A percentile compares a stretch with the other conserved stretches of the same genome.
Conservation (phyloP, 257 asterid species). For the Fraxinus quadrangulata region DNA sequence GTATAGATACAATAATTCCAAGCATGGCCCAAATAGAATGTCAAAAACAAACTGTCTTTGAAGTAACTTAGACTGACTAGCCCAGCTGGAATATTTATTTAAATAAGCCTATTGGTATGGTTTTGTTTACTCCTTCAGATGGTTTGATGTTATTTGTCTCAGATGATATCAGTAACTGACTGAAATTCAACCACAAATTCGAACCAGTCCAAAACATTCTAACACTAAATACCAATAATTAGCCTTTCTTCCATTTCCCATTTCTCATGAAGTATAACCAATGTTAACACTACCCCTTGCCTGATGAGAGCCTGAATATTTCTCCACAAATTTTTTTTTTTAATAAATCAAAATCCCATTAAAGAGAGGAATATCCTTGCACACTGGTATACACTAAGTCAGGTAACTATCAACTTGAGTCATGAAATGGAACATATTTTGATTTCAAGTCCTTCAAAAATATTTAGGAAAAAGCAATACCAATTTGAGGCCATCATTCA, state of each 20-base stretch:
- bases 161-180: background rate
- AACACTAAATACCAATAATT: background rate
- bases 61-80: too few species aligned
- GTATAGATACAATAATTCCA: background rate
- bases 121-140: background rate
- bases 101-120: background rate
- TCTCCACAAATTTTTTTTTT: background rate
- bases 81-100: too few species aligned
- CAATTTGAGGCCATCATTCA: slow-evolving; percentile 61
- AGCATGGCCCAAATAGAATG: background rate
- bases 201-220: background rate
- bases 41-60: background rate
- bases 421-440: slow-evolving; percentile 14
- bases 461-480: slow-evolving; percentile 32
- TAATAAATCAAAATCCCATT: background rate
- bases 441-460: slow-evolving; percentile 16
- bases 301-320: background rate
- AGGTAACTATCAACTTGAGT: background rate
- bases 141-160: background rate
- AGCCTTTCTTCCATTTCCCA: background rate
- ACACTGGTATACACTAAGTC: background rate
- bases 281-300: background rate
- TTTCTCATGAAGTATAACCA: background rate
- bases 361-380: background rate
- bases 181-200: background rate